Percentiles rank a stretch among this genome's conserved stretches.
Conservation (phyloP, 2,329 filamentous ascomycete species). For the Fusarium euwallaceae region DNA sequence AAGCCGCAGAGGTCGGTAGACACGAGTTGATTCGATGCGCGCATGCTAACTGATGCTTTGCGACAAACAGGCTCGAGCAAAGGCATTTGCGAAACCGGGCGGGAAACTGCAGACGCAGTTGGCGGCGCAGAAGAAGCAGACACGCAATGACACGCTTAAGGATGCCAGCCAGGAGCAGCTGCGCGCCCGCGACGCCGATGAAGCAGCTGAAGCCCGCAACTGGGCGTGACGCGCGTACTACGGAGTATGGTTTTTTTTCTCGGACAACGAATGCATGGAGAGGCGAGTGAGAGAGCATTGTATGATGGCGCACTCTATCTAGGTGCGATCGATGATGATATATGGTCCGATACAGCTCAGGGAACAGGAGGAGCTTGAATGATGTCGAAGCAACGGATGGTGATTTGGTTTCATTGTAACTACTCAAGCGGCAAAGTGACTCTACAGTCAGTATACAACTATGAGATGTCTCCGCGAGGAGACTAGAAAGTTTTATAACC, state of each 20-base stretch:
- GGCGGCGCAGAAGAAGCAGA: slow-evolving; percentile 81
- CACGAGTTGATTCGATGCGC: neutral
- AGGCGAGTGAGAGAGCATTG: neutral
- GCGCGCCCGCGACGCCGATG: slow-evolving; percentile 76
- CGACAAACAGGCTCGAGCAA: slow-evolving; percentile 72
- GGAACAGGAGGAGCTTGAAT: neutral
- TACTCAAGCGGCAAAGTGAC: neutral
- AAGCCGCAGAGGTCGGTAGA: slow-evolving; percentile 82
- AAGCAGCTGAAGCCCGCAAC: slow-evolving; percentile 56
- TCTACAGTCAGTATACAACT: neutral
- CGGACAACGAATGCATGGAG: neutral
- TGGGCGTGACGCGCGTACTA: slow-evolving; percentile 48
- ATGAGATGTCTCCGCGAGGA: neutral
- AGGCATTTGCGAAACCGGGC: slow-evolving; percentile 68
- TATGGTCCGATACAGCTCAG: neutral
- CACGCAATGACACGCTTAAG: slow-evolving; percentile 75
- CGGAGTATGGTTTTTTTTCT: neutral
- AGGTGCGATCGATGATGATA: neutral
- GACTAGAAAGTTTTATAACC: neutral
- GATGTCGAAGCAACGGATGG: neutral
- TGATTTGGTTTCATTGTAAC: slow-evolving; percentile 16
- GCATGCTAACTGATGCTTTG: neutral
- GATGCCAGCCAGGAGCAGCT: slow-evolving; percentile 76
- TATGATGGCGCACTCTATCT: neutral
- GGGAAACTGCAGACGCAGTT: slow-evolving; percentile 80